Evolutionary conservation across 2,329 filamentous ascomycete species (phyloP).

Genomic region (Podosphaera fusca): DNA sequence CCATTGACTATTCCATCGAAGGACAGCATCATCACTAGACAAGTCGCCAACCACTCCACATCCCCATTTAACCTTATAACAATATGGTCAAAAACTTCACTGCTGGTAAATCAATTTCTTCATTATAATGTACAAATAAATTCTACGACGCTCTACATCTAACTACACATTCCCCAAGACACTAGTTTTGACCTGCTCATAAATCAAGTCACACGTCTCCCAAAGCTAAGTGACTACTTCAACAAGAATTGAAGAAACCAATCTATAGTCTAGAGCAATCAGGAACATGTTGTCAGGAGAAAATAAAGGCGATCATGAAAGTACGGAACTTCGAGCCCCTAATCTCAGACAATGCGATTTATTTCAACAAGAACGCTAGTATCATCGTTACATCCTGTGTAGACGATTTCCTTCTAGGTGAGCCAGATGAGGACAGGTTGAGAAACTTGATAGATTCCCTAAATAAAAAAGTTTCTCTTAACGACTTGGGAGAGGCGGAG

Average conservation of each 20-base stretch:
- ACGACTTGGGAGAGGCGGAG: not conserved
- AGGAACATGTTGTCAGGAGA: not conserved
- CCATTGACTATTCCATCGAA: no score
- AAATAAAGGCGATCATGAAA: not conserved
- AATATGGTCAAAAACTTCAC: no score
- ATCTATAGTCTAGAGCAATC: slow-evolving; percentile 1
- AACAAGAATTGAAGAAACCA: not conserved
- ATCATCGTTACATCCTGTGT: not conserved
- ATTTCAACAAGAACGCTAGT: not conserved
- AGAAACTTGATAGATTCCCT: not conserved
- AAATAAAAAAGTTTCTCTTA: not conserved
- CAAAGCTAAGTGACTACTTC: no score
- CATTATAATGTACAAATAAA: no score
- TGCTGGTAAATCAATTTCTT: no score
- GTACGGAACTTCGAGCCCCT: not conserved
- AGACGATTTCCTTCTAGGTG: not conserved
- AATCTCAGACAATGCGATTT: not conserved
- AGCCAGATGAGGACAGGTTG: not conserved
- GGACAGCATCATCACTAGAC: no score
- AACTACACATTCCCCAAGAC: no score
- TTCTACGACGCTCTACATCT: no score
- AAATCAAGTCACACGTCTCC: no score
- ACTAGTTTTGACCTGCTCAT: no score
- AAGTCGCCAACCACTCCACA: no score
- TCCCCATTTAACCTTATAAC: no score